Evolutionary conservation across 1,284 basidiomycete genomes (phyloP).

Genomic region (Malassezia obtusa): DNA sequence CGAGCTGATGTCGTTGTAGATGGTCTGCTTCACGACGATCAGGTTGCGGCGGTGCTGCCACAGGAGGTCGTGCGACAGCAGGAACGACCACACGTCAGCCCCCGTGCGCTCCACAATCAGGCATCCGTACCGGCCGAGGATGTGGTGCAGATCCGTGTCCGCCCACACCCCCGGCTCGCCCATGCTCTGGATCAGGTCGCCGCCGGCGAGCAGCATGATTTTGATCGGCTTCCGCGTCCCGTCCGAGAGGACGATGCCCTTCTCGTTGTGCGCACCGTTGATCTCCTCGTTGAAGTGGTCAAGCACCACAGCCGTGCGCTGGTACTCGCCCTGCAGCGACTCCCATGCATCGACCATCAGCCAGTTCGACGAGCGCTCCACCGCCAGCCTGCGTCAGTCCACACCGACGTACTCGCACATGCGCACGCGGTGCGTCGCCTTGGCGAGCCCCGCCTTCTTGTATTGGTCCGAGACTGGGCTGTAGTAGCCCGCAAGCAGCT

Average conservation of each 20-base stretch:
- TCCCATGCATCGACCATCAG: conserved; percentile 94
- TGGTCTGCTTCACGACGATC: conserved; percentile 73
- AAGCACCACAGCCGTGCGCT: conserved; percentile 86
- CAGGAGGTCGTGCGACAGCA: conserved; percentile 54
- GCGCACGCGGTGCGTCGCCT: conserved; percentile 44
- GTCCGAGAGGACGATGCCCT: conserved; percentile 34
- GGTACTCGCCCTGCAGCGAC: conserved; percentile 76
- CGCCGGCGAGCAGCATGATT: conserved; percentile 91
- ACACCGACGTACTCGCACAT: conserved; percentile 36
- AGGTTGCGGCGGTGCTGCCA: conserved; percentile 66
- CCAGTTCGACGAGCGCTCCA: conserved; percentile 47
- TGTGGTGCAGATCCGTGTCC: conserved; percentile 88
- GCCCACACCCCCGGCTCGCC: conserved; percentile 98
- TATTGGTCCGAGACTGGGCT: conserved; percentile 61
- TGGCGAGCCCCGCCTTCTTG: conserved; percentile 45
- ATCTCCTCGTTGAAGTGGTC: conserved; percentile 92
- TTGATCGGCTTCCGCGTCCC: conserved; percentile 47
- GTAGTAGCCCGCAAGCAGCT: conserved; percentile 85
- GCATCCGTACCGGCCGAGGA: conserved; percentile 84
- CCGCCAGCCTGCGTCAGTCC: conserved; percentile 22
- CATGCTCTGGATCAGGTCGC: conserved; percentile 94
- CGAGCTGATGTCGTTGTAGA: conserved; percentile 92
- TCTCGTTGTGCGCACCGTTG: conserved; percentile 55
- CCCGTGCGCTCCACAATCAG: conserved; percentile 92
- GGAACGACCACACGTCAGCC: conserved; percentile 66